Evolutionary conservation across 1,284 basidiomycete genomes (phyloP).

Genomic region (Cerioporus squamosus): DNA sequence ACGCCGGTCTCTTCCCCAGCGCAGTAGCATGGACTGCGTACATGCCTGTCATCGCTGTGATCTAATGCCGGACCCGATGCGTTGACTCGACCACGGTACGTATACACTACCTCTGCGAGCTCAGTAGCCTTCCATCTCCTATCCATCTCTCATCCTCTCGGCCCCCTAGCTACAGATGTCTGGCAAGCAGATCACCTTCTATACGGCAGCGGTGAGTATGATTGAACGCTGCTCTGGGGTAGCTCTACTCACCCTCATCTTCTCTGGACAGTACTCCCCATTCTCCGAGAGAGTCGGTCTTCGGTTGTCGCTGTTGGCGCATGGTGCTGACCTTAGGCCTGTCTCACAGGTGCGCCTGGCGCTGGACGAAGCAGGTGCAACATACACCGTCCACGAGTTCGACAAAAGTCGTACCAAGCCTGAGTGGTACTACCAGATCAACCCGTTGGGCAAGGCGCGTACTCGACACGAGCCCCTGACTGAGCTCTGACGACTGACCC

Average conservation of each 20-base stretch:
- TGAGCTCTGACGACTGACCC: background rate
- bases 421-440: slow-evolving; percentile 39
- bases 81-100: no score
- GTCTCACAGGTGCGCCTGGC: slow-evolving; percentile 6
- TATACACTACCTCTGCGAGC: no score
- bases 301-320: background rate
- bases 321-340: no score
- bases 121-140: no score
- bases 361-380: slow-evolving; percentile 22
- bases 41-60: no score
- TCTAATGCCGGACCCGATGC: no score
- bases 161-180: background rate
- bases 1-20: no score
- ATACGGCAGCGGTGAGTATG: slow-evolving; percentile 20
- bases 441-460: slow-evolving; percentile 39
- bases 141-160: background rate
- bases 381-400: slow-evolving; percentile 24
- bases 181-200: slow-evolving; percentile 16
- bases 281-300: slow-evolving; percentile 7
- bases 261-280: slow-evolving; percentile 14
- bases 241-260: background rate
- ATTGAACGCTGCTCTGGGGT: background rate
- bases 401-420: slow-evolving; percentile 41
- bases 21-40: no score
- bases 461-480: background rate